Percentiles rank a stretch among this genome's conserved stretches.
Conservation (phyloP, 2,329 filamentous ascomycete genomes). For the Waltergamsia citrina region DNA sequence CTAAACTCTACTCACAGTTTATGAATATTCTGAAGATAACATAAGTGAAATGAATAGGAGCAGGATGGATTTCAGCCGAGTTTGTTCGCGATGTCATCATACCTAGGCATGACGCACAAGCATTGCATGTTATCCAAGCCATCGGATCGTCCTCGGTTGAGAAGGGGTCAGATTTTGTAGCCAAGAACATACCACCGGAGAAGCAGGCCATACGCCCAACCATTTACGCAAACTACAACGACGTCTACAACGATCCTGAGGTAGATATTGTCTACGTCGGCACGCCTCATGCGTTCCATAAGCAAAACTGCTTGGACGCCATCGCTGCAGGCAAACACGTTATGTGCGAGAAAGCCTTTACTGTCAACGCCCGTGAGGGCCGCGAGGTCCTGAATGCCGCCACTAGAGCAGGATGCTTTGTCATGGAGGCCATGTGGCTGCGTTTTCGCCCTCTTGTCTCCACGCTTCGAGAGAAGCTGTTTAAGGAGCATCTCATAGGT, state of each 20-base stretch:
- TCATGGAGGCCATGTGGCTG: constrained; percentile 39
- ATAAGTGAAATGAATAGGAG: no score
- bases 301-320: constrained; percentile 29
- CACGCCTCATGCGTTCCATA: constrained; percentile 33
- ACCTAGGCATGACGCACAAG: constrained; percentile 20
- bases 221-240: constrained; percentile 27
- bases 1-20: no score
- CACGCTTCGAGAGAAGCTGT: no score
- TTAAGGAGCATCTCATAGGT: no score
- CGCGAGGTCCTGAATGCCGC: constrained; percentile 28
- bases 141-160: constrained; percentile 27
- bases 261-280: constrained; percentile 37
- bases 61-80: constrained; percentile 11
- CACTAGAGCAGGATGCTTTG: constrained; percentile 25
- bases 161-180: constrained; percentile 26
- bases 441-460: no score
- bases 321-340: constrained; percentile 31
- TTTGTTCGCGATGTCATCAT: constrained; percentile 30
- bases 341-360: constrained; percentile 35
- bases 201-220: constrained; percentile 16
- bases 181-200: constrained; percentile 17
- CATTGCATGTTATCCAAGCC: constrained; percentile 28
- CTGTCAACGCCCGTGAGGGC: constrained; percentile 27
- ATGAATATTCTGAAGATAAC: no score
- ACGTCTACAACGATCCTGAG: constrained; percentile 26